phyloP scores from a whole-genome alignment of 352 stramenopile species.

The Globisporangium camurandrum region DNA sequence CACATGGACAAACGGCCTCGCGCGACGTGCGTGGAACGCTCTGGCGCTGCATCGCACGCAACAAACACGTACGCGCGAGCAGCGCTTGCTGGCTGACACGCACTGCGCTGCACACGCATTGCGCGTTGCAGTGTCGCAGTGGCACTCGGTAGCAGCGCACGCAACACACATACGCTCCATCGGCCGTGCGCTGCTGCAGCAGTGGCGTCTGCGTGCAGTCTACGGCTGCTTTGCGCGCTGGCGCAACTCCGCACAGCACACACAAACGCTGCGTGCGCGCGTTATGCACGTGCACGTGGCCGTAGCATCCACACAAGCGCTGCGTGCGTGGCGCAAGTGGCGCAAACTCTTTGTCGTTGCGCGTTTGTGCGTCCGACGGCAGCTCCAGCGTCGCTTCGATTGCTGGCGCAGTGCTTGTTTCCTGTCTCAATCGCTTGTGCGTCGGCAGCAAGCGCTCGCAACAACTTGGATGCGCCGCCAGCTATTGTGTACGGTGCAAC shows the following conservation, averaged over 20 bases:
- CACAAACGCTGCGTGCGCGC: not conserved
- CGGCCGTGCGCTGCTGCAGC: slow-evolving; percentile 17
- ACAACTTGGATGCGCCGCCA: slow-evolving; percentile 14
- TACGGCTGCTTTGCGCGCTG: slow-evolving; percentile 31
- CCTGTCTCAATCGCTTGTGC: slow-evolving; percentile 8
- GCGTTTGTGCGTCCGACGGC: slow-evolving; percentile 11
- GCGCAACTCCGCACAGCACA: not conserved
- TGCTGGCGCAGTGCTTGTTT: slow-evolving; percentile 14
- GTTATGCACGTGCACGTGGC: slow-evolving; percentile 1
- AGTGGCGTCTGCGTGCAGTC: slow-evolving; percentile 30
- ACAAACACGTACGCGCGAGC: not conserved
- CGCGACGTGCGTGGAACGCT: slow-evolving; percentile 20
- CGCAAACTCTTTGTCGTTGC: slow-evolving; percentile 27
- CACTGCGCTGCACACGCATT: slow-evolving; percentile 9
- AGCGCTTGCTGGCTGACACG: slow-evolving; percentile 3
- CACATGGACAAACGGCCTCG: slow-evolving; percentile 18
- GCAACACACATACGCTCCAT: slow-evolving; percentile 1
- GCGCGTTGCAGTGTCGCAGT: slow-evolving; percentile 8
- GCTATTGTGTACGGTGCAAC: slow-evolving; percentile 9
- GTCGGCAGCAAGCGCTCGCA: slow-evolving; percentile 18
- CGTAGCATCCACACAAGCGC: not conserved
- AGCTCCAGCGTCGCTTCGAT: slow-evolving; percentile 17
- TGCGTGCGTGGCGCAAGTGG: slow-evolving; percentile 29
- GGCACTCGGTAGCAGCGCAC: slow-evolving; percentile 1
- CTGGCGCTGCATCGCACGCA: slow-evolving; percentile 7